These are phyloP conservation scores for Kuraishia molischiana DNA, from an alignment of 805 yeast species.

Conservation along the genomic window DNA sequence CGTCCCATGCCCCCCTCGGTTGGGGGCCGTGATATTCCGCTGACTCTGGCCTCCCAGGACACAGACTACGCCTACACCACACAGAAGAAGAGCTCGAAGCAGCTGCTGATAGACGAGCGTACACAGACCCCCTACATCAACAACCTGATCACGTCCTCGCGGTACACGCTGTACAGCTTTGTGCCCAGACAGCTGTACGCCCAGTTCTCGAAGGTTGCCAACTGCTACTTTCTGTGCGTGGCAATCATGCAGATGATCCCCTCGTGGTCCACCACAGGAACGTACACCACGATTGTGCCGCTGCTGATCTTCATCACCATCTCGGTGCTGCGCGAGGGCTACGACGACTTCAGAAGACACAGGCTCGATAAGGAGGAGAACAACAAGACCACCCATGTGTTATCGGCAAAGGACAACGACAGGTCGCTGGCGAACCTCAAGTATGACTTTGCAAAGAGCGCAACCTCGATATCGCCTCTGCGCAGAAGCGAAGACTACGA, in stretches of 20 bases:
- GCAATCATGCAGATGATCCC: constrained; percentile 95
- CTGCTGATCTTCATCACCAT: constrained; percentile 76
- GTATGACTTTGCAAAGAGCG: constrained; percentile 4
- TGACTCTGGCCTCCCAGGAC: constrained; percentile 25
- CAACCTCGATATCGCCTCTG: constrained; percentile 4
- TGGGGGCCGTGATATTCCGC: constrained; percentile 71
- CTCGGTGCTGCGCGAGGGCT: constrained; percentile 88
- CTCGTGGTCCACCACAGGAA: constrained; percentile 95
- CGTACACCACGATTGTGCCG: constrained; percentile 89
- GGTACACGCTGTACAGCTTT: constrained; percentile 73
- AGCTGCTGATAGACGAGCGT: constrained; percentile 58
- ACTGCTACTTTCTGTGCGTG: constrained; percentile 79
- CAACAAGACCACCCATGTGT: constrained; percentile 36
- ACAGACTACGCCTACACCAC: constrained; percentile 15
- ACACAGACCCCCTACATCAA: constrained; percentile 46
- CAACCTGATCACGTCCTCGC: constrained; percentile 77
- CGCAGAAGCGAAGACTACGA: constrained; percentile 1
- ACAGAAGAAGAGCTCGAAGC: constrained; percentile 14
- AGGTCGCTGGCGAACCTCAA: constrained; percentile 1
- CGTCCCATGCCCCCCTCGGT: constrained; percentile 40
- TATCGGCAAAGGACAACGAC: constrained; percentile 12
- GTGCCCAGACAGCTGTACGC: constrained; percentile 83
- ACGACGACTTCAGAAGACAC: constrained; percentile 86
- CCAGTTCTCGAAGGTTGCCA: constrained; percentile 90
- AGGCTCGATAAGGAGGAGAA: constrained; percentile 81